Percentiles rank a stretch among this genome's conserved stretches.
Conservation (phyloP, 495 filamentous ascomycete species). For the Daldinia concentrica region DNA sequence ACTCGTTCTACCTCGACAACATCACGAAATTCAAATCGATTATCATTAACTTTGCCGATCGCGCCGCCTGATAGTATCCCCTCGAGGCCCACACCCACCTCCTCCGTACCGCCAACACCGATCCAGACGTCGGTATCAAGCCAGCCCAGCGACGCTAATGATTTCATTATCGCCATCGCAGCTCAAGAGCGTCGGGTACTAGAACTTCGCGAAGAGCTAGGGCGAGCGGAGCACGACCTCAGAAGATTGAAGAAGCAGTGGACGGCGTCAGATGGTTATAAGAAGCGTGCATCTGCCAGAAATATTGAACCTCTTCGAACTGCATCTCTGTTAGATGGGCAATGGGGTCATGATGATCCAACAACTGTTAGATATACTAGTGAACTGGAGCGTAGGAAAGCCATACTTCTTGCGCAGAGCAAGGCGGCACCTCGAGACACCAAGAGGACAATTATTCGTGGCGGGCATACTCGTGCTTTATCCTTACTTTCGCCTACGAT, state of each 20-base stretch:
- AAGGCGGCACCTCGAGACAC: constrained; percentile 50
- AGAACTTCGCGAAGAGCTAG: constrained; percentile 88
- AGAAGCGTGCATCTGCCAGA: constrained; percentile 74
- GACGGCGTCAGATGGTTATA: constrained; percentile 78
- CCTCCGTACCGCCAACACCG: constrained; percentile 60
- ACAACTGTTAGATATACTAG: constrained; percentile 49
- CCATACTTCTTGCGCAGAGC: constrained; percentile 70
- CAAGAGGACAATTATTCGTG: constrained; percentile 60
- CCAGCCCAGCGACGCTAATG: constrained; percentile 72
- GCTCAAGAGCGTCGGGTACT: constrained; percentile 93
- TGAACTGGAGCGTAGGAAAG: constrained; percentile 70
- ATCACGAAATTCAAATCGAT: constrained; percentile 73
- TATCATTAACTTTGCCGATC: constrained; percentile 85
- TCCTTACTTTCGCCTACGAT: constrained; percentile 81
- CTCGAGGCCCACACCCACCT: constrained; percentile 54
- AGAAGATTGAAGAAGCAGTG: constrained; percentile 81
- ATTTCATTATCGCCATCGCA: constrained; percentile 88
- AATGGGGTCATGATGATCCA: constrained; percentile 47
- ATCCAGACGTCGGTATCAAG: constrained; percentile 52
- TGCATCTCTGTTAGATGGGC: constrained; percentile 34
- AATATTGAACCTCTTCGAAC: constrained; percentile 62
- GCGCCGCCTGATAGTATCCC: constrained; percentile 53
- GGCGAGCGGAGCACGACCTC: constrained; percentile 80
- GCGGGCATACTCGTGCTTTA: constrained; percentile 76
- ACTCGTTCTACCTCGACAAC: constrained; percentile 63